A percentile compares a stretch with the other conserved stretches of the same genome.
These are phyloP conservation scores for Xylaria sp. DNA, from an alignment of 2,329 filamentous ascomycete genomes.

Conservation along the genomic window DNA sequence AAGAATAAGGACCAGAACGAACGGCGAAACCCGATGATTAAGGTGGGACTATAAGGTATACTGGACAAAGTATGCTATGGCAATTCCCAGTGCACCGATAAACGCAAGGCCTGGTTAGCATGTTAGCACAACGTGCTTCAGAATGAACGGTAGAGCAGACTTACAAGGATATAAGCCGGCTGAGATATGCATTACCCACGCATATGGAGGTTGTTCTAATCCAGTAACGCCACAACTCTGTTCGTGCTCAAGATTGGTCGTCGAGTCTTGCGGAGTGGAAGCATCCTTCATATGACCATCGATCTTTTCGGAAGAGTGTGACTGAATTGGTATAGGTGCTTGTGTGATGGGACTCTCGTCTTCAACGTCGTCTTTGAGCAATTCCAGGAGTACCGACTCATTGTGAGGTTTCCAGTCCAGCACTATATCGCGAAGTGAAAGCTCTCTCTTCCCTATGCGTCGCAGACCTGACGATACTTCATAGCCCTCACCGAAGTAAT, in stretches of 20 bases:
- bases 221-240: not conserved
- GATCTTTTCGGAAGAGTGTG: not conserved
- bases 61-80: not conserved
- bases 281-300: not conserved
- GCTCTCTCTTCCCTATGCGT: not conserved
- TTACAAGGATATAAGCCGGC: not conserved
- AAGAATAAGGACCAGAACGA: too few species aligned
- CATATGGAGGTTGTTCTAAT: not conserved
- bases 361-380: slow-evolving; percentile 7
- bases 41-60: too few species aligned
- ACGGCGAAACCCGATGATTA: too few species aligned
- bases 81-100: not conserved
- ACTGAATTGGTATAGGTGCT: not conserved
- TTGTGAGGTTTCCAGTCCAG: slow-evolving; percentile 6
- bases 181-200: not conserved
- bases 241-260: too few species aligned
- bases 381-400: slow-evolving; percentile 4
- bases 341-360: not conserved
- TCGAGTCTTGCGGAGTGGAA: too few species aligned
- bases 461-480: not conserved
- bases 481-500: not conserved
- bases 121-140: not conserved
- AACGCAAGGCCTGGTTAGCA: not conserved
- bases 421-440: slow-evolving; percentile 16
- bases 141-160: not conserved